Evolutionary conservation across 768 basidiomycete genomes (phyloP), one percentile per base, ranked within the genome.

Genomic region (Lenzites betulinus): DNA sequence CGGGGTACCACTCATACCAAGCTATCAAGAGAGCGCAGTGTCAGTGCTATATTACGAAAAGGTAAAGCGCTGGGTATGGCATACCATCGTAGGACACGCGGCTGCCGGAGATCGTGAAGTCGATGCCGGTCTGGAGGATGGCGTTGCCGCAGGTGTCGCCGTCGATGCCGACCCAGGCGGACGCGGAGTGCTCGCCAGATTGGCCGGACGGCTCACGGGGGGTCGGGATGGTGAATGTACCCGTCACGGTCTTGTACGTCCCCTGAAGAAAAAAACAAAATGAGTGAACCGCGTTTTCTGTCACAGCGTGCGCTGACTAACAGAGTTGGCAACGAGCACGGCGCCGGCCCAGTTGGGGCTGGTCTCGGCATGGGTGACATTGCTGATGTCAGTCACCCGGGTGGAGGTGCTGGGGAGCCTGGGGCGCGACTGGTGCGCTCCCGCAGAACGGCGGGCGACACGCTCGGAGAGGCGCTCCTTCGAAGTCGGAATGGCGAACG

Each of bases 151-250:
- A 76, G 28, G 75, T 74, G 66, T 73, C 72, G 33, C 75, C 75
- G 56, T 75, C 74, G 52, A 75, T 74, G 28, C 75, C 74, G 52
- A 76, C 74, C 74, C 74, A 76, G 2, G 73, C 72, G 20, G 75
- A 71, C 0, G 73, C 70, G 12, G 75, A 64, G 64, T 71, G 63
- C n/a, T 60, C 59, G 51, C 67, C 60, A n/a, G 63, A 60, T 41
- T 64, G 67, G 42, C 66, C 69, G n/a, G 69, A 69, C 18, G 68
- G 68, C 44, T 66, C 67, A 11, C 52, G 54, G 16, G 73, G 73
- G 11, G 70, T 75, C 35, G 74, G 74, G 18, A 75, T 70, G 22
- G 66, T 65, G 61, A 75, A 74, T 2, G 74, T 76, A 13, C 67
- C 74, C n/a, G 74, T 75, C n/a, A 75, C 74, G 28, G 71, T 66